Conservation (phyloP, 78 protist species). For the Corallochytrium limacisporum region DNA sequence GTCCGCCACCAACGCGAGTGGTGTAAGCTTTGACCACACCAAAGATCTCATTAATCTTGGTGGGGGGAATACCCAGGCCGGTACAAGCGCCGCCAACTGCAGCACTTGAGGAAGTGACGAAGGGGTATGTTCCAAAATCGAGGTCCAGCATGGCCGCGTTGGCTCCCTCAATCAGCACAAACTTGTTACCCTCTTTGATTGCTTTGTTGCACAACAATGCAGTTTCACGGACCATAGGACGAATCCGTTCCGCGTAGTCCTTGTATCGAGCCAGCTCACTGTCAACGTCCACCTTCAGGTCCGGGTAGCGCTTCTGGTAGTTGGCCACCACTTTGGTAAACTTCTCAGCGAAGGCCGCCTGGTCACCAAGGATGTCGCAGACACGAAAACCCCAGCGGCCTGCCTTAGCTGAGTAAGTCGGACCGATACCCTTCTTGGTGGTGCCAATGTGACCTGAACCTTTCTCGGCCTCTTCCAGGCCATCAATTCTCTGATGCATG, state of each 20-base stretch:
- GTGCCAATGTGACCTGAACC: conserved; percentile 25
- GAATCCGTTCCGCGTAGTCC: conserved; percentile 29
- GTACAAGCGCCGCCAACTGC: conserved; percentile 75
- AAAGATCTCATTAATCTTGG: conserved; percentile 33
- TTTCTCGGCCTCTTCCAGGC: conserved; percentile 37
- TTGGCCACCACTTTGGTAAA: conserved; percentile 15
- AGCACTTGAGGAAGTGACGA: conserved; percentile 76
- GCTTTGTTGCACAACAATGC: conserved; percentile 44
- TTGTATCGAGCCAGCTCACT: conserved; percentile 50
- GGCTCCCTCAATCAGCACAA: conserved; percentile 68
- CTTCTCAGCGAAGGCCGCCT: conserved; percentile 26
- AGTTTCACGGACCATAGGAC: conserved; percentile 65
- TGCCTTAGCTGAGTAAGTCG: conserved; percentile 69
- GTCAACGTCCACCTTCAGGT: conserved; percentile 46
- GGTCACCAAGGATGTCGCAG: conserved; percentile 43
- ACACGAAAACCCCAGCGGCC: conserved; percentile 59
- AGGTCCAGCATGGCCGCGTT: conserved; percentile 82
- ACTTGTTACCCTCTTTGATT: conserved; percentile 19
- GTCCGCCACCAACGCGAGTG: conserved; percentile 77
- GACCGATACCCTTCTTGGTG: conserved; percentile 81
- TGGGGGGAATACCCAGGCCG: conserved; percentile 61
- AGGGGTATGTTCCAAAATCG: conserved; percentile 84
- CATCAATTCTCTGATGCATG: conserved; percentile 65
- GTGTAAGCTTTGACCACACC: conserved; percentile 92
- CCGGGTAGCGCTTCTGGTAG: conserved; percentile 22